Evolutionary conservation across 139 green algal genomes (phyloP).

Genomic region (Deuterostichococcus epilithicus): DNA sequence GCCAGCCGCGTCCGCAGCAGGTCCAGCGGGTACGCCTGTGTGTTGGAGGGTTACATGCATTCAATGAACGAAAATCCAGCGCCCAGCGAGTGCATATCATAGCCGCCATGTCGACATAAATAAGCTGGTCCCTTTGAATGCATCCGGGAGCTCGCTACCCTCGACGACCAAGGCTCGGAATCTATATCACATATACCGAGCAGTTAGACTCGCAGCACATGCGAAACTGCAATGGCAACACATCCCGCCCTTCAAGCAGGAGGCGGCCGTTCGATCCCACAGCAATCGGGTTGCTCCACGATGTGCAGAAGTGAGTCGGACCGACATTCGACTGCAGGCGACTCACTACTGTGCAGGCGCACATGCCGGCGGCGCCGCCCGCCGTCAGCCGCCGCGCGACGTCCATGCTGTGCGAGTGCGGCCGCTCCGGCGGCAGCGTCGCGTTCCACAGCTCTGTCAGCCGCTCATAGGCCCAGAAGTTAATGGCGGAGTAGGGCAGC

Average conservation of each 20-base stretch:
- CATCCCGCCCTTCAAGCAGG: too few relatives aligned
- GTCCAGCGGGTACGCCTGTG: conserved; percentile 85
- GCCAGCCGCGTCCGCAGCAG: conserved; percentile 88
- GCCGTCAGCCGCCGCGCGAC: conserved; percentile 54
- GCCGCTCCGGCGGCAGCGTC: background rate
- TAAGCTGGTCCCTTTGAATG: too few relatives aligned
- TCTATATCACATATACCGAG: too few relatives aligned
- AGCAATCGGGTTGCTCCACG: too few relatives aligned
- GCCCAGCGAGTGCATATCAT: background rate
- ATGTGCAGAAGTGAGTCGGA: too few relatives aligned
- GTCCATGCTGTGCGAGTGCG: conserved; percentile 18
- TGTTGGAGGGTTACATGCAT: background rate
- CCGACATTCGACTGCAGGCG: too few relatives aligned
- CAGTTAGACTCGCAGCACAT: too few relatives aligned
- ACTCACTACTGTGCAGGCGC: conserved; percentile 80
- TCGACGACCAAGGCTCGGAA: too few relatives aligned
- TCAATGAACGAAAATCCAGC: background rate
- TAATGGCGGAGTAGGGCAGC: conserved; percentile 92
- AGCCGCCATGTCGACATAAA: too few relatives aligned
- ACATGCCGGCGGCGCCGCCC: conserved; percentile 70
- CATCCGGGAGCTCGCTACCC: too few relatives aligned
- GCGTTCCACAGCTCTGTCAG: conserved; percentile 37
- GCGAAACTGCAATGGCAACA: too few relatives aligned
- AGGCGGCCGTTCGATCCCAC: too few relatives aligned
- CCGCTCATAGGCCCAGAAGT: conserved; percentile 92